Conservation (phyloP, 108 stramenopile genomes). For the Heterococcus sp. region DNA sequence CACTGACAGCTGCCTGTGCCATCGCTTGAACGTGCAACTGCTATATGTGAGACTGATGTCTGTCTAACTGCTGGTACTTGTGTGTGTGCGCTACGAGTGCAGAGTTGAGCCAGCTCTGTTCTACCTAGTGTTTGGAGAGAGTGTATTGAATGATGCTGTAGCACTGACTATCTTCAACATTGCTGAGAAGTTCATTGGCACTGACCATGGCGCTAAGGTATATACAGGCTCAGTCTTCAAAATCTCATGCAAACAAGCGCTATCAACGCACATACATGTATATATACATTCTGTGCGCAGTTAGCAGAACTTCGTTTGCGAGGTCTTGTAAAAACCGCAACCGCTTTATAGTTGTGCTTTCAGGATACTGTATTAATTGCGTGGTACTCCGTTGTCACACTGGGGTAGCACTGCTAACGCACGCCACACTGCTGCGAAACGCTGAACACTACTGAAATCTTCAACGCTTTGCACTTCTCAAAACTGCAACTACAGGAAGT, state of each 20-base stretch:
- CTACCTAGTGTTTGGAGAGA: constrained; percentile 86
- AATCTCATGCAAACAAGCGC: background rate
- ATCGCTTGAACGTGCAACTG: no score
- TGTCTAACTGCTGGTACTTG: no score
- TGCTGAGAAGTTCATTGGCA: constrained; percentile 61
- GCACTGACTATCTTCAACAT: constrained; percentile 74
- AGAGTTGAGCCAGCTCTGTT: constrained; percentile 76
- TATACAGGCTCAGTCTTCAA: constrained; percentile 6
- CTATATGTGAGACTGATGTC: no score
- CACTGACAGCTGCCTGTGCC: no score
- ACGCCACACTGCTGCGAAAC: background rate
- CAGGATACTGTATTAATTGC: background rate
- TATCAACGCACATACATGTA: background rate
- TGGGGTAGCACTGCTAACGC: no score
- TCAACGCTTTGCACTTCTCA: background rate
- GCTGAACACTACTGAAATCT: background rate
- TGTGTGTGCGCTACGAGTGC: no score
- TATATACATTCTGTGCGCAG: no score
- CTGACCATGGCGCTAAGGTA: constrained; percentile 18
- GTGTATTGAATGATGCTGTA: constrained; percentile 90
- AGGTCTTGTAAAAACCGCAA: no score
- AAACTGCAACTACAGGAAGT: constrained; percentile 6
- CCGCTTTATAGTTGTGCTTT: no score
- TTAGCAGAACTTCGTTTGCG: no score
- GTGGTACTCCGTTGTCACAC: no score